phyloP scores from a whole-genome alignment of 441 rosid genomes.

The Erodium trifolium region DNA sequence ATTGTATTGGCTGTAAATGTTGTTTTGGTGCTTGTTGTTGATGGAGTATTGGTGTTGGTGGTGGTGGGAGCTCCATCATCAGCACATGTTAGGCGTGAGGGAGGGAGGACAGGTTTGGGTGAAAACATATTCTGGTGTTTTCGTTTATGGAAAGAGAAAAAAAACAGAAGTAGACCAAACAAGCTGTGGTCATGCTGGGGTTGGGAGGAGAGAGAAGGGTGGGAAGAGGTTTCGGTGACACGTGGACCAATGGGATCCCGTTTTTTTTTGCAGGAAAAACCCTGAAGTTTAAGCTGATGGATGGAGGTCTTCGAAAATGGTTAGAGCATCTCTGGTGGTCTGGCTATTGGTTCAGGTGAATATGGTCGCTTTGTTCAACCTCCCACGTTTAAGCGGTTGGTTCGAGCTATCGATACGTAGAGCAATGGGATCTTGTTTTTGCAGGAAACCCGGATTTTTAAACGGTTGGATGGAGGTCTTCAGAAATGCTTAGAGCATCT shows the following conservation, averaged over 20 bases:
- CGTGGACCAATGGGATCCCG: slow-evolving; percentile 44
- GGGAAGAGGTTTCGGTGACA: slow-evolving; percentile 30
- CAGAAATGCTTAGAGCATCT: no score
- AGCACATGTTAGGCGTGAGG: slow-evolving; percentile 30
- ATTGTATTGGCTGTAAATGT: slow-evolving; percentile 19
- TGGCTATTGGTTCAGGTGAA: no score
- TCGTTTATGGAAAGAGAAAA: slow-evolving; percentile 34
- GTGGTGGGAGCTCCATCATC: slow-evolving; percentile 58
- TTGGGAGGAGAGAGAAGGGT: slow-evolving; percentile 17
- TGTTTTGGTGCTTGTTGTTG: slow-evolving; percentile 17
- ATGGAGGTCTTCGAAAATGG: no score
- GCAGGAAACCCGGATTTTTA: no score
- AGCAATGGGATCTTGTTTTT: no score
- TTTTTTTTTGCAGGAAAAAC: no score
- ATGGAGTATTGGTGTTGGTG: slow-evolving; percentile 7
- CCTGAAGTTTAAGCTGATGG: no score
- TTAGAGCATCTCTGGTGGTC: no score
- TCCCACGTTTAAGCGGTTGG: no score
- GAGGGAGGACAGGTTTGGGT: slow-evolving; percentile 41
- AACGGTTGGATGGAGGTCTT: no score
- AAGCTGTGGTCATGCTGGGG: slow-evolving; percentile 13
- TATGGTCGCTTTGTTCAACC: no score
- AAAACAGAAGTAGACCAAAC: slow-evolving; percentile 42
- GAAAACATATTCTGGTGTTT: slow-evolving; percentile 31
- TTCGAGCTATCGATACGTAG: no score